Conservation (phyloP, 768 basidiomycete genomes). For the Pulveroboletus sp. region DNA sequence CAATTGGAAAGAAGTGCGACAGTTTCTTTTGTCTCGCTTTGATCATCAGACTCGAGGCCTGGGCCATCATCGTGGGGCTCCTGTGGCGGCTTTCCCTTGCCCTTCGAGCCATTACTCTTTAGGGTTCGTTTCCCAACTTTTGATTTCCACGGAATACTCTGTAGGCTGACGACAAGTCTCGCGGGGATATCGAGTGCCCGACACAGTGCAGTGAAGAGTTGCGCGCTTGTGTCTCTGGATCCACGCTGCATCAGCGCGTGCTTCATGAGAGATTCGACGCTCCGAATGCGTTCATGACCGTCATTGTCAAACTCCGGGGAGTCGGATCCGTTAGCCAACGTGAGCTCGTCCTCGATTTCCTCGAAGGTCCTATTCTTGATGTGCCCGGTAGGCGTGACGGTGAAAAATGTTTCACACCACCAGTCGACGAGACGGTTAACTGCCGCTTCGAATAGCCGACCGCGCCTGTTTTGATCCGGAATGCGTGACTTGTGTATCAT, state of each 20-base stretch:
- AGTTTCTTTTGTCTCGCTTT: conserved; percentile 38
- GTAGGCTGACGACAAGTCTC: conserved; percentile 83
- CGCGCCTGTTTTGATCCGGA: conserved; percentile 77
- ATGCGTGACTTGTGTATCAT: conserved; percentile 76
- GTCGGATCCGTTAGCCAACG: conserved; percentile 28
- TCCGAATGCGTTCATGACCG: conserved; percentile 66
- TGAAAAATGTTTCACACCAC: conserved; percentile 79
- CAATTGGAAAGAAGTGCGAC: conserved; percentile 28
- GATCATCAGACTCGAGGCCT: conserved; percentile 31
- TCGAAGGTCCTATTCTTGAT: conserved; percentile 75
- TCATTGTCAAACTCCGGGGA: conserved; percentile 40
- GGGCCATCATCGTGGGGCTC: conserved; percentile 17
- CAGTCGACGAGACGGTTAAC: conserved; percentile 70
- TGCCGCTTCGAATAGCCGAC: conserved; percentile 83
- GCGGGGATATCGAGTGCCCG: conserved; percentile 83
- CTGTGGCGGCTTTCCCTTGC: conserved; percentile 32
- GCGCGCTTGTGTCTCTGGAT: conserved; percentile 80
- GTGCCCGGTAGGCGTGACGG: conserved; percentile 58
- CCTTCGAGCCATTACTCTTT: conserved; percentile 39
- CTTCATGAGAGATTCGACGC: conserved; percentile 88
- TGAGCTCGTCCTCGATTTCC: conserved; percentile 49
- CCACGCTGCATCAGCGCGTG: conserved; percentile 79
- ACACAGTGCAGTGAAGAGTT: conserved; percentile 88
- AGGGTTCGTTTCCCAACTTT: conserved; percentile 47
- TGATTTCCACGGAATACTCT: conserved; percentile 88